These are phyloP conservation scores for Solanum ossicruentum DNA, from an alignment of 257 asterid genomes.

Conservation along the genomic window DNA sequence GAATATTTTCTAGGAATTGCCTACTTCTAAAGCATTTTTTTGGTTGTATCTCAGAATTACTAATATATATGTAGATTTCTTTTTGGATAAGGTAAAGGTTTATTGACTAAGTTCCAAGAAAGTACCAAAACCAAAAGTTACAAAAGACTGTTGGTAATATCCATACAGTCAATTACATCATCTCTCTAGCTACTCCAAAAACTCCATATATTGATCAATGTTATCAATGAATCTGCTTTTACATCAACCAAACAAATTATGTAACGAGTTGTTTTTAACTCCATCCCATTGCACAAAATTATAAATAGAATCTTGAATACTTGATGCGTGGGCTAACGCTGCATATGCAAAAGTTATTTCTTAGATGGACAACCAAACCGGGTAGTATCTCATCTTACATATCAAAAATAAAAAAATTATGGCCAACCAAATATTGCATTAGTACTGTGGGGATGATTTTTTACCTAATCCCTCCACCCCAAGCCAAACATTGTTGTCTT, in stretches of 20 bases:
- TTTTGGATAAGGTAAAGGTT: too few relatives aligned
- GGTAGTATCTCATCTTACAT: not conserved
- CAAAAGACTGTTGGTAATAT: too few relatives aligned
- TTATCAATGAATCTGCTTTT: too few relatives aligned
- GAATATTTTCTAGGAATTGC: not conserved
- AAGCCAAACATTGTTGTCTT: not conserved
- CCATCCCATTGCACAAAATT: not conserved
- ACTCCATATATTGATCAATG: too few relatives aligned
- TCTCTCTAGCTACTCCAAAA: too few relatives aligned
- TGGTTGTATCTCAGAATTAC: not conserved
- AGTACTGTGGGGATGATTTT: not conserved
- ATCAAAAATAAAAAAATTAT: not conserved
- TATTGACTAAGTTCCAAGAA: too few relatives aligned
- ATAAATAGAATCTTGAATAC: not conserved
- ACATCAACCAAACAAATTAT: too few relatives aligned
- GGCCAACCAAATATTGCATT: not conserved
- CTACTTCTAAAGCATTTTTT: not conserved
- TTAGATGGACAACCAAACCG: not conserved
- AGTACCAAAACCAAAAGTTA: too few relatives aligned
- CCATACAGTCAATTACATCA: too few relatives aligned
- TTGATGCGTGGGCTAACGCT: not conserved
- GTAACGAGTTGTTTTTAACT: too few relatives aligned
- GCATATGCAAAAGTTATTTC: not conserved
- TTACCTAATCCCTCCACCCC: not conserved
- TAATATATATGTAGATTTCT: not conserved